Conservation (phyloP, 2,329 filamentous ascomycete species). For the Thelonectria rubi region DNA sequence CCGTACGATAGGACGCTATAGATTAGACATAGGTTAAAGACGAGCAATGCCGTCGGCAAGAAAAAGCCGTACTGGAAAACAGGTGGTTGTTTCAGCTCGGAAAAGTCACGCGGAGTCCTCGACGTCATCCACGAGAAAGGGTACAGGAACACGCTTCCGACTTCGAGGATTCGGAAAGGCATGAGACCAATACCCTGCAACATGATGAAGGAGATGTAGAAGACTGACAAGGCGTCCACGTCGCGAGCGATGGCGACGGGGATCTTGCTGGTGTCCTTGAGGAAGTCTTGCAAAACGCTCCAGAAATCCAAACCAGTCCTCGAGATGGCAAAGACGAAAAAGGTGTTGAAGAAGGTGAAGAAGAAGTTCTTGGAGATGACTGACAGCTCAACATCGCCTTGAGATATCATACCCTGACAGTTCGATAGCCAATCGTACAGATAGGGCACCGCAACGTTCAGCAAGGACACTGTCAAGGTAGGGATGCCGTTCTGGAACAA, state of each 20-base stretch:
- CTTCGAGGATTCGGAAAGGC: slow-evolving; percentile 89
- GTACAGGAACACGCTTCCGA: slow-evolving; percentile 85
- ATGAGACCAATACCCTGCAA: slow-evolving; percentile 94
- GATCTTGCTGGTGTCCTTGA: slow-evolving; percentile 82
- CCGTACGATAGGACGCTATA: slow-evolving; percentile 88
- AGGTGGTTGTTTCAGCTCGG: slow-evolving; percentile 81
- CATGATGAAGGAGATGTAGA: slow-evolving; percentile 95
- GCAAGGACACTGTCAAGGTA: slow-evolving; percentile 82
- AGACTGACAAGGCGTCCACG: slow-evolving; percentile 77
- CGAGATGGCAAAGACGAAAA: slow-evolving; percentile 91
- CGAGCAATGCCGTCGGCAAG: slow-evolving; percentile 87
- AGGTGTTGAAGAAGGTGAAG: slow-evolving; percentile 99
- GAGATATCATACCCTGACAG: slow-evolving; percentile 92
- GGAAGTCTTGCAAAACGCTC: slow-evolving; percentile 73
- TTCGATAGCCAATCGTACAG: slow-evolving; percentile 94
- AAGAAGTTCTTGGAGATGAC: slow-evolving; percentile 99
- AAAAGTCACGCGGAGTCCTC: slow-evolving; percentile 89
- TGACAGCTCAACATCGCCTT: slow-evolving; percentile 92
- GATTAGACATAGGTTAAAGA: slow-evolving; percentile 94
- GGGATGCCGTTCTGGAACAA: slow-evolving; percentile 89
- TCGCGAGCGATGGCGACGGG: slow-evolving; percentile 79
- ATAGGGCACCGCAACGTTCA: slow-evolving; percentile 91
- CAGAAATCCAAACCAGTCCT: slow-evolving; percentile 83
- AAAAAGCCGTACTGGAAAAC: slow-evolving; percentile 97
- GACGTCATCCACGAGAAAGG: slow-evolving; percentile 81